phyloP scores from a whole-genome alignment of 2,329 filamentous ascomycete genomes.

The Colletotrichum falcatum region DNA sequence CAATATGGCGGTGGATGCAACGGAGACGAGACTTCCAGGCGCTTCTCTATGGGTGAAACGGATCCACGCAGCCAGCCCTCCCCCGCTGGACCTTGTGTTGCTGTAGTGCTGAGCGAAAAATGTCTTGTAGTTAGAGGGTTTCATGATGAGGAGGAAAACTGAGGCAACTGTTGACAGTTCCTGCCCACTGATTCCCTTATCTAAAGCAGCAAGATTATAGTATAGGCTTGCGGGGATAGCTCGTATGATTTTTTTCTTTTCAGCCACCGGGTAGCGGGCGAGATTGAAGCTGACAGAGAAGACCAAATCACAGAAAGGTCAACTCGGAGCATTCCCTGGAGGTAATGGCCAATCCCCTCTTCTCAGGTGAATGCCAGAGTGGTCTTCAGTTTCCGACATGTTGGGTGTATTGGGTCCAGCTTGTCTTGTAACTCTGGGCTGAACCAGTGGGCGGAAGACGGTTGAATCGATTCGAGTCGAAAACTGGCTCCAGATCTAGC shows the following conservation, averaged over 20 bases:
- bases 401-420: conserved; percentile 21
- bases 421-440: not conserved
- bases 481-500: not conserved
- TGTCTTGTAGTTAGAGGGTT: not conserved
- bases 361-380: not conserved
- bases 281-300: not conserved
- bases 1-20: not conserved
- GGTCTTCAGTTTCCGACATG: conserved; percentile 14
- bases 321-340: conserved; percentile 9
- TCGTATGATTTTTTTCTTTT: conserved; percentile 5
- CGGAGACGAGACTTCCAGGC: not conserved
- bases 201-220: not conserved
- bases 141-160: conserved; percentile 17
- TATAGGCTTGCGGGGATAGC: conserved; percentile 10
- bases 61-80: not conserved
- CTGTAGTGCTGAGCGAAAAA: not conserved
- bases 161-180: not conserved
- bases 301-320: conserved; percentile 15
- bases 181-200: not conserved
- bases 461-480: conserved; percentile 2
- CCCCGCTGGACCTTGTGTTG: not conserved
- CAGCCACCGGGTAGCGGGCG: not conserved
- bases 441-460: not conserved
- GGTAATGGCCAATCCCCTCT: not conserved
- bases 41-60: not conserved